phyloP scores from a whole-genome alignment of 2,329 filamentous ascomycete species.

The Aspergillus fischeri region DNA sequence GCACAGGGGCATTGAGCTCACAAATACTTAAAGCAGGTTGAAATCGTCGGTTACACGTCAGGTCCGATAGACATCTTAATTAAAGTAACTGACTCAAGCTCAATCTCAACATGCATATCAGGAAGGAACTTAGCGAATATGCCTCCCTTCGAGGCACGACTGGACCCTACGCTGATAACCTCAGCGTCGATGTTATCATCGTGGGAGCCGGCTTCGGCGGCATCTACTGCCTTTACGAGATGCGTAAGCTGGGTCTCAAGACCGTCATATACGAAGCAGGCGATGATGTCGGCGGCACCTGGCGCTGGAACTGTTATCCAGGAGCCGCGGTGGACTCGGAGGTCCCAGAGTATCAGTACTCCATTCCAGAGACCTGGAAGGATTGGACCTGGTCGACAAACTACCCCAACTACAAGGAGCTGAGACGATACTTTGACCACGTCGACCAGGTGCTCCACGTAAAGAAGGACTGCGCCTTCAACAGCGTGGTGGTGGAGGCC shows the following conservation, averaged over 20 bases:
- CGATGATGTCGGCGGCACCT: conserved; percentile 50
- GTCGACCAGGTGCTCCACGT: conserved; percentile 44
- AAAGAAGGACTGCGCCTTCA: conserved; percentile 44
- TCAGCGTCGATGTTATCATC: conserved; percentile 22
- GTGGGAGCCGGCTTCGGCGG: conserved; percentile 30
- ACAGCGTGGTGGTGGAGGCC: conserved; percentile 41
- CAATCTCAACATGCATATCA: conserved; percentile 27
- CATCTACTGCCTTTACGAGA: conserved; percentile 50
- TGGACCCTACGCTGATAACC: conserved; percentile 24
- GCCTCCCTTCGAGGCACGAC: conserved; percentile 15
- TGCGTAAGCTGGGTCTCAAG: conserved; percentile 49
- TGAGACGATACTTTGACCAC: conserved; percentile 46
- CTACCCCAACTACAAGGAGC: conserved; percentile 31
- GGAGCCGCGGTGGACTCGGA: conserved; percentile 54
- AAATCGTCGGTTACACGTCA: not conserved
- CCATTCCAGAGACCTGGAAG: conserved; percentile 46
- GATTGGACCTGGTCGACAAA: conserved; percentile 43
- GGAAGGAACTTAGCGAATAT: conserved; percentile 22
- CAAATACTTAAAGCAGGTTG: not conserved
- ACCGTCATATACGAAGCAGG: conserved; percentile 52
- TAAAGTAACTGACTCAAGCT: not conserved
- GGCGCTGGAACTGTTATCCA: conserved; percentile 56
- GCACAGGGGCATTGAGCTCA: not conserved
- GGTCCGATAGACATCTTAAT: not conserved
- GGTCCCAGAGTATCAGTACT: conserved; percentile 52